Conservation (phyloP, 1,284 basidiomycete species). For the Irpex lacteus region DNA sequence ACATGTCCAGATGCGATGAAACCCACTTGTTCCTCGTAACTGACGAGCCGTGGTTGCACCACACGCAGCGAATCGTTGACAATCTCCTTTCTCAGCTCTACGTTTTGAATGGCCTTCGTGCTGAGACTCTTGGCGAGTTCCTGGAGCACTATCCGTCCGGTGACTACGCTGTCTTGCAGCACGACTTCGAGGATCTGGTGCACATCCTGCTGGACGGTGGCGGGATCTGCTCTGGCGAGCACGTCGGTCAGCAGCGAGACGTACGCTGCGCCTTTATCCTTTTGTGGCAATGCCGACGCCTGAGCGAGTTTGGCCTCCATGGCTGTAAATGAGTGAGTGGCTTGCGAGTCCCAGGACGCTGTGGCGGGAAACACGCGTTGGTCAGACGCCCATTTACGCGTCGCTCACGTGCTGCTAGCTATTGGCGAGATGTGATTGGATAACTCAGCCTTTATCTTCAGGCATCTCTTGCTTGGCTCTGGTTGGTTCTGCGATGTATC, state of each 20-base stretch:
- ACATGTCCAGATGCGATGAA: background rate
- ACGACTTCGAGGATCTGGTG: slow-evolving; percentile 72
- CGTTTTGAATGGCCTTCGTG: slow-evolving; percentile 51
- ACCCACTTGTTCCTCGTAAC: slow-evolving; percentile 93
- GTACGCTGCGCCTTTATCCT: slow-evolving; percentile 82
- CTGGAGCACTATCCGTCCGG: slow-evolving; percentile 80
- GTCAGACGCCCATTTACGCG: slow-evolving; percentile 13
- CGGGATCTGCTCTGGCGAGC: slow-evolving; percentile 46
- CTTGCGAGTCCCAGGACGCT: background rate
- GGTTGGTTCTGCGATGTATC: background rate
- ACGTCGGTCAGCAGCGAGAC: slow-evolving; percentile 55
- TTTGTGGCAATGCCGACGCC: slow-evolving; percentile 66
- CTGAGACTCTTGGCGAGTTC: slow-evolving; percentile 73
- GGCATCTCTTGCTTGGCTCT: background rate
- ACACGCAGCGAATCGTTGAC: slow-evolving; percentile 71
- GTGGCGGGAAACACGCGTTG: background rate
- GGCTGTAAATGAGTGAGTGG: background rate
- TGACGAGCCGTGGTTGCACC: slow-evolving; percentile 75
- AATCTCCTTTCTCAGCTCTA: slow-evolving; percentile 60
- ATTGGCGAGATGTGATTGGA: background rate
- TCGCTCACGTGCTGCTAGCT: slow-evolving; percentile 18
- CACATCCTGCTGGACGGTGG: slow-evolving; percentile 49
- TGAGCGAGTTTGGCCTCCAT: slow-evolving; percentile 70
- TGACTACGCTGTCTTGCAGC: slow-evolving; percentile 76
- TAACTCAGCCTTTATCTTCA: background rate